A percentile compares a stretch with the other conserved stretches of the same genome.
These are phyloP conservation scores for Excoecaria agallocha DNA, from an alignment of 345 rosid species.

Conservation along the genomic window DNA sequence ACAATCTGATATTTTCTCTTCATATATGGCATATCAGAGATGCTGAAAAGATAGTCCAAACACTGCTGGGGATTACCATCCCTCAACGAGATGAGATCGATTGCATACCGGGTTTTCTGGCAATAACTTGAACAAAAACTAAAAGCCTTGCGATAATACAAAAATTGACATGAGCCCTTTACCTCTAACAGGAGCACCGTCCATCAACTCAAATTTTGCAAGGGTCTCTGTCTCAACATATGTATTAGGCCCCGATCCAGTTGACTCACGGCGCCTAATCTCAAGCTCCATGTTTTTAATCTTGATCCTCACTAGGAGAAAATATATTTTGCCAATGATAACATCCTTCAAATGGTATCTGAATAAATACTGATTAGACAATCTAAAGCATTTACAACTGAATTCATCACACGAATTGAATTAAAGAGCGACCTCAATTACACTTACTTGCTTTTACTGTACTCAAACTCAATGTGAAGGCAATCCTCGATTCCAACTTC, in stretches of 20 bases:
- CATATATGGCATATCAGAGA: not conserved
- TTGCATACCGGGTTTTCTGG: not conserved
- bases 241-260: conserved; percentile 93
- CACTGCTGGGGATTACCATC: not conserved
- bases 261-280: conserved; percentile 94
- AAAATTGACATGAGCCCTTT: conserved; percentile 4
- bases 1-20: not conserved
- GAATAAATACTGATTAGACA: conserved; percentile 25
- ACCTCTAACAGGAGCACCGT: conserved; percentile 99
- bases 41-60: not conserved
- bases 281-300: conserved; percentile 99
- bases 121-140: not conserved
- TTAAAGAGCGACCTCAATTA: not conserved
- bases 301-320: conserved; percentile 97
- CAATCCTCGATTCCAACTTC: conserved; percentile 99
- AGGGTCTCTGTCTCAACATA: conserved; percentile 98
- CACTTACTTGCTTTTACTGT: conserved; percentile 97
- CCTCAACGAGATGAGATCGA: not conserved
- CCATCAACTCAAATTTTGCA: conserved; percentile 97
- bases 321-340: conserved; percentile 94
- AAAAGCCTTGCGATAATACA: not conserved
- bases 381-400: conserved; percentile 1
- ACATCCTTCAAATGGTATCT: conserved; percentile 98
- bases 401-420: not conserved
- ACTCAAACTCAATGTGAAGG: conserved; percentile 95